A percentile compares a stretch with the other conserved stretches of the same genome.
Evolutionary conservation across 805 yeast species (phyloP).

Genomic region (Teunomyces aglyptinius): DNA sequence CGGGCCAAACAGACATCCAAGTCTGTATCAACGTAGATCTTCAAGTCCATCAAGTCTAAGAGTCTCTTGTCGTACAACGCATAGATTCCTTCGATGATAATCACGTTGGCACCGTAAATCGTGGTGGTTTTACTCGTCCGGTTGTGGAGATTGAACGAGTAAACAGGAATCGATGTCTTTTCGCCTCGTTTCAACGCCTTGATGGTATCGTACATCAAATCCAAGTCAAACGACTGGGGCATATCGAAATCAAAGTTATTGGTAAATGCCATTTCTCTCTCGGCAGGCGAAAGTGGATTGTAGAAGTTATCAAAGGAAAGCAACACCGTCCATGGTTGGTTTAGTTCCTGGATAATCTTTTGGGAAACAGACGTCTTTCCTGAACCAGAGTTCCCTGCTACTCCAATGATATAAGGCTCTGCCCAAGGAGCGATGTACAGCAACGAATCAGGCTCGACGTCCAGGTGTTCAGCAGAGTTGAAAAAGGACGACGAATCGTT

Average conservation of each 20-base stretch:
- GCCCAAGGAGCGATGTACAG: constrained; percentile 42
- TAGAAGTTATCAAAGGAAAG: constrained; percentile 90
- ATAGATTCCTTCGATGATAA: constrained; percentile 88
- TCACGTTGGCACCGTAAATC: constrained; percentile 91
- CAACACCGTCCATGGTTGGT: constrained; percentile 93
- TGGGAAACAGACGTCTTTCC: constrained; percentile 94
- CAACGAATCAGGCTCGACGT: background rate
- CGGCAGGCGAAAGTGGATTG: constrained; percentile 63
- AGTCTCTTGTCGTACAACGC: constrained; percentile 72
- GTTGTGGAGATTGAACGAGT: constrained; percentile 71
- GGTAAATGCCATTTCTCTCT: constrained; percentile 60
- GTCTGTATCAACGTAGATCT: constrained; percentile 91
- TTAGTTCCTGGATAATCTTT: constrained; percentile 67
- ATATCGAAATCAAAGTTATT: constrained; percentile 82
- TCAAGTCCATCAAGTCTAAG: constrained; percentile 75
- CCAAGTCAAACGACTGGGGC: constrained; percentile 83
- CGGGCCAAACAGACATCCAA: constrained; percentile 89
- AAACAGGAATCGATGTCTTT: constrained; percentile 41
- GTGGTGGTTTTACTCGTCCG: constrained; percentile 63
- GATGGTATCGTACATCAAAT: constrained; percentile 63
- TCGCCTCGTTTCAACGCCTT: constrained; percentile 66
- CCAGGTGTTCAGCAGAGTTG: constrained; percentile 8
- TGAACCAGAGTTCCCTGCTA: constrained; percentile 58
- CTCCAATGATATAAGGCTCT: constrained; percentile 48
- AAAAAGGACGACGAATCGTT: constrained; percentile 25